phyloP scores from a whole-genome alignment of 306 rosid species.

The Quercus robur region DNA sequence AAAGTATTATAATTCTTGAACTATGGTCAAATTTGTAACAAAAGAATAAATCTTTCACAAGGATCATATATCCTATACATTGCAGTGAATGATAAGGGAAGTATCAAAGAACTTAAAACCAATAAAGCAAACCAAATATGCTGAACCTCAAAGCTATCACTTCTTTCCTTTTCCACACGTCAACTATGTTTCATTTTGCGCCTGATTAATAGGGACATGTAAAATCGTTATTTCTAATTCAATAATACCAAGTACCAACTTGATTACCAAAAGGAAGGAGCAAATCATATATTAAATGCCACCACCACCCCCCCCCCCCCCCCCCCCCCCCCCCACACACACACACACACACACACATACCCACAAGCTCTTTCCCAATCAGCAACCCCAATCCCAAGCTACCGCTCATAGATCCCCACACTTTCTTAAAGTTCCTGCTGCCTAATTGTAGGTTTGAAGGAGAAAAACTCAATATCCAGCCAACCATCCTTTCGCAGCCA shows the following conservation, averaged over 20 bases:
- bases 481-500: no score
- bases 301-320: no score
- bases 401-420: no score
- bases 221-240: neutral
- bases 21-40: neutral
- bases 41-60: neutral
- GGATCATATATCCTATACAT: neutral
- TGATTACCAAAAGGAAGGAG: neutral
- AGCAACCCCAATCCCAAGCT: no score
- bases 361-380: no score
- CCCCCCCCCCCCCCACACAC: no score
- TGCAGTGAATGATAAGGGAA: neutral
- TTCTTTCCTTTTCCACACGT: neutral
- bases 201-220: neutral
- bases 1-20: neutral
- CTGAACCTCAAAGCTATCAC: neutral
- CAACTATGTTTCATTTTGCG: neutral
- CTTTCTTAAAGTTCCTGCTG: no score
- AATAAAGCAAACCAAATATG: neutral
- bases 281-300: no score
- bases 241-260: neutral
- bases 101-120: slow-evolving; percentile 1
- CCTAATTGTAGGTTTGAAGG: no score
- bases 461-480: no score
- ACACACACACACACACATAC: no score